Conservation (phyloP, 208 protist genomes). For the Trypanosoma melophagium region DNA sequence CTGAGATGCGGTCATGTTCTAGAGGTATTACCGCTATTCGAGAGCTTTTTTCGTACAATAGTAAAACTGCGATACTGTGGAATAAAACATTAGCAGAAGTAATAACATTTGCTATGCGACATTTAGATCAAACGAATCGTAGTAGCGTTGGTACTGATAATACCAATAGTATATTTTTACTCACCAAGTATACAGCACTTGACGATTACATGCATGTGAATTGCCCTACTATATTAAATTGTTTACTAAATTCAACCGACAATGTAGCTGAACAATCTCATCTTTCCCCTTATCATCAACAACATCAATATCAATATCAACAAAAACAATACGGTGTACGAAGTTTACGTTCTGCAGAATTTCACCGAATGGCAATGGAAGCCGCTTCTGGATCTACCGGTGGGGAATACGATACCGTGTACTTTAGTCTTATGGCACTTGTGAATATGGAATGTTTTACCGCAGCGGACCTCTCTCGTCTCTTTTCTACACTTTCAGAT, state of each 20-base stretch:
- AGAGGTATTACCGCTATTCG: conserved; percentile 3
- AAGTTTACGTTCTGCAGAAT: conserved; percentile 5
- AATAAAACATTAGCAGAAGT: conserved; percentile 17
- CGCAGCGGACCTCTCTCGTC: background rate
- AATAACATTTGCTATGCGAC: conserved; percentile 4
- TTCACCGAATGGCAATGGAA: conserved; percentile 18
- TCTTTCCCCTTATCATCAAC: background rate
- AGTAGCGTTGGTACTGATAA: background rate
- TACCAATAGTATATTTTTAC: conserved; percentile 1
- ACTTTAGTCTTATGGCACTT: conserved; percentile 21
- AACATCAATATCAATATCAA: background rate
- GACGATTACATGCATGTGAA: conserved; percentile 15
- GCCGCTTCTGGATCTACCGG: background rate
- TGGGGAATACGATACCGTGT: conserved; percentile 15
- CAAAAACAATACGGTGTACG: background rate
- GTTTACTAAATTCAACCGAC: background rate
- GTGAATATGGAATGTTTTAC: conserved; percentile 19
- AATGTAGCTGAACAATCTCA: background rate
- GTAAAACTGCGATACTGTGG: conserved; percentile 12
- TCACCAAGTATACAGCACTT: background rate
- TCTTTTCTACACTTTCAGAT: conserved; percentile 7
- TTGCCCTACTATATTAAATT: conserved; percentile 7
- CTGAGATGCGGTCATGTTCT: background rate
- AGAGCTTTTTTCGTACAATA: conserved; percentile 13
- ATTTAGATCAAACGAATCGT: conserved; percentile 2